phyloP scores from a whole-genome alignment of 768 basidiomycete genomes.

The Termitomyces sp. region DNA sequence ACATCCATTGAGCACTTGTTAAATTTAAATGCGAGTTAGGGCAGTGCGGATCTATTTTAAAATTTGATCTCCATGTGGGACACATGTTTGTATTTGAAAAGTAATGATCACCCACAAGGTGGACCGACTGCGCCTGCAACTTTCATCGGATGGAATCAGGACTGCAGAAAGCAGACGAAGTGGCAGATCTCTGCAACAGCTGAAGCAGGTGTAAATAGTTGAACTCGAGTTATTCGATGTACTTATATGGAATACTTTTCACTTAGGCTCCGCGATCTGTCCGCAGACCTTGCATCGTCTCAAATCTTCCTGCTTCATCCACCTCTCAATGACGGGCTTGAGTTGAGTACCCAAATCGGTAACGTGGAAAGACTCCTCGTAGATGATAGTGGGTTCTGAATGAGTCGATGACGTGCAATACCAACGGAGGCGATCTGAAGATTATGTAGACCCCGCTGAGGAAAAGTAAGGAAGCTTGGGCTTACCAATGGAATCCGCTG shows the following conservation, averaged over 20 bases:
- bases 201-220: neutral
- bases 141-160: neutral
- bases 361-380: constrained; percentile 83
- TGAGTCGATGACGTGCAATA: constrained; percentile 59
- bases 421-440: constrained; percentile 79
- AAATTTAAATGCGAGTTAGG: neutral
- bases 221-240: neutral
- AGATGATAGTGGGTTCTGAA: constrained; percentile 63
- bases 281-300: constrained; percentile 41
- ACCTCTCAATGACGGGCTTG: constrained; percentile 84
- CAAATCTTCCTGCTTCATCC: constrained; percentile 80
- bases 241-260: neutral
- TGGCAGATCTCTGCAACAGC: neutral
- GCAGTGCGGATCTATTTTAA: neutral
- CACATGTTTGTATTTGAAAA: neutral
- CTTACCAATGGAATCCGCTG: constrained; percentile 69
- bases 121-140: neutral
- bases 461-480: neutral
- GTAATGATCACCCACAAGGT: neutral
- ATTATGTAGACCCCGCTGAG: neutral
- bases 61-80: constrained; percentile 39
- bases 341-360: constrained; percentile 91
- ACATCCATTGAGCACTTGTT: neutral
- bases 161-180: neutral
- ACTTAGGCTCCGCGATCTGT: constrained; percentile 29